Conservation (phyloP, 148 eudicot genomes). For the Pouteria glomerata region DNA sequence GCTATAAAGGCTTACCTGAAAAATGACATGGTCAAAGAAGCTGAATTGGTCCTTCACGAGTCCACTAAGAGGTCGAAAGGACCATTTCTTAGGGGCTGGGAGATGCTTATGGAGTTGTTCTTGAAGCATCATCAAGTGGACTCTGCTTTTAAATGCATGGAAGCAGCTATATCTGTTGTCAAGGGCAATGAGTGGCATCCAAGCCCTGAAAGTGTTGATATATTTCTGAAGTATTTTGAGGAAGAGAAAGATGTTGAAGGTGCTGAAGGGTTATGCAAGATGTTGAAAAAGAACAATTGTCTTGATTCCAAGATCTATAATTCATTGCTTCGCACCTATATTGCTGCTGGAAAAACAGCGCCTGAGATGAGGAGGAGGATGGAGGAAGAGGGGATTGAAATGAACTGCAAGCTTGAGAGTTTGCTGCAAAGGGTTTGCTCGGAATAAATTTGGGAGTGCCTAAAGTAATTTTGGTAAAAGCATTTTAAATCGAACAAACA, state of each 20-base stretch:
- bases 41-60: conserved; percentile 34
- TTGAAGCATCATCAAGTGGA: conserved; percentile 32
- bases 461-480: too few relatives aligned
- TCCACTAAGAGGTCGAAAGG: conserved; percentile 24
- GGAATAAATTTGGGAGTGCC: too few relatives aligned
- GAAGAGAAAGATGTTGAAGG: conserved; percentile 45
- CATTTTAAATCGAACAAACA: too few relatives aligned
- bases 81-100: conserved; percentile 24
- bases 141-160: conserved; percentile 41
- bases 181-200: conserved; percentile 33
- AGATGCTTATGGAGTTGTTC: conserved; percentile 31
- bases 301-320: conserved; percentile 37
- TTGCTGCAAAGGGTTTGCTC: conserved; percentile 44
- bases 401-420: conserved; percentile 40
- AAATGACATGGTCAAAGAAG: conserved; percentile 48
- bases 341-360: conserved; percentile 40
- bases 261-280: conserved; percentile 44
- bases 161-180: conserved; percentile 30
- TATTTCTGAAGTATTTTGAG: conserved; percentile 30
- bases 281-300: conserved; percentile 32
- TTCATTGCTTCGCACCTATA: conserved; percentile 46
- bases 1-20: conserved; percentile 46
- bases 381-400: conserved; percentile 40
- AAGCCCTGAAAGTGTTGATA: conserved; percentile 9
- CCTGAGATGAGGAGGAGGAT: conserved; percentile 50